These are phyloP conservation scores for Kwoniella sp. DNA, from an alignment of 768 basidiomycete species.

Conservation along the genomic window DNA sequence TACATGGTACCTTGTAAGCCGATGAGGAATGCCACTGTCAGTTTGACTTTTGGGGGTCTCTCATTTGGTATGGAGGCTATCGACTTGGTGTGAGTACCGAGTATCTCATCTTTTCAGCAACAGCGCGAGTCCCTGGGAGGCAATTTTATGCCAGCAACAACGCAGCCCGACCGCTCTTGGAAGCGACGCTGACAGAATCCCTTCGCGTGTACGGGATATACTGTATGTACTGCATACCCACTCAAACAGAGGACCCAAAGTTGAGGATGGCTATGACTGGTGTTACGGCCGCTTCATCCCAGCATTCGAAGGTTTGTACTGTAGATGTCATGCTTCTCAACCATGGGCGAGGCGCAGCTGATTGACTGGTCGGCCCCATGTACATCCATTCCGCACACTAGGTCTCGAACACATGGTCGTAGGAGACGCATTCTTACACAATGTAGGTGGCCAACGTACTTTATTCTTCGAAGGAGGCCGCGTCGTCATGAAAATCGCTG, in stretches of 20 bases:
- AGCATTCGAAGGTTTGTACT: not conserved
- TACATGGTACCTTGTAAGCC: conserved; percentile 8
- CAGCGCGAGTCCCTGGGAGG: too few species aligned
- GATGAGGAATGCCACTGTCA: not conserved
- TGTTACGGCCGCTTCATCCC: conserved; percentile 9
- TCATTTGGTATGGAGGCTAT: not conserved
- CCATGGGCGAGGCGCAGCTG: too few species aligned
- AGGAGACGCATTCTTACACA: conserved; percentile 13
- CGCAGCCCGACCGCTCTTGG: too few species aligned
- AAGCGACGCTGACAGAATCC: too few species aligned
- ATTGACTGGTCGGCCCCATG: too few species aligned
- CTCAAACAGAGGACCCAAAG: not conserved
- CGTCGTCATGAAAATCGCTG: too few species aligned
- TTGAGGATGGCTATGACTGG: conserved; percentile 2
- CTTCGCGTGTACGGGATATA: too few species aligned
- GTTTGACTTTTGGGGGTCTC: conserved; percentile 10
- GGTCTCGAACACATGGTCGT: not conserved
- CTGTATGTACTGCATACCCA: too few species aligned
- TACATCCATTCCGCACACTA: not conserved
- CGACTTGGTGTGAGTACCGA: conserved; percentile 1
- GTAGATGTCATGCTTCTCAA: too few species aligned
- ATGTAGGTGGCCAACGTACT: too few species aligned
- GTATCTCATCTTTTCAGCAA: not conserved
- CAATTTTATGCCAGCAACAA: too few species aligned
- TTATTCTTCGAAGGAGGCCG: too few species aligned